Base-by-base conservation (phyloP, 2,329 filamentous ascomycete species). In the Botrytis elliptica region DNA sequence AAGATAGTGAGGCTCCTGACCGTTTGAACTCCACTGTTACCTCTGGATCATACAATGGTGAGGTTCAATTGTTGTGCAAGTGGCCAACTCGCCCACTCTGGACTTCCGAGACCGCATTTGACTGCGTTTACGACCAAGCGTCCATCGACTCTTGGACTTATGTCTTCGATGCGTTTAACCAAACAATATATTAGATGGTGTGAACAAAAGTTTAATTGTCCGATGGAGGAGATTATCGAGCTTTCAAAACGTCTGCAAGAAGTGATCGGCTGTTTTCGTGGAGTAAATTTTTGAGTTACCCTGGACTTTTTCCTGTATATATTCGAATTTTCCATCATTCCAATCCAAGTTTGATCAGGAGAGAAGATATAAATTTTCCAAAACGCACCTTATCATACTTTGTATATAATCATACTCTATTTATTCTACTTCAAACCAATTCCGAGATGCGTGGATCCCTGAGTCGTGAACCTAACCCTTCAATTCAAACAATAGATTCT, bases 171-270 rank as follows among this genome's bases (percentile, higher is more conserved):
- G 49, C 49, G 0, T 52, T 3, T 52, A 52, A 52, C 49, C 49
- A 52, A 52, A 14, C 49, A 16, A 7, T 52, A 0, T 52, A 52
- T n/a, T 52, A 52, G 25, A 52, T 4, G 12, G 4, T 52, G 1
- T n/a, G 1, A 7, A 3, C 7, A 52, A n/a, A 5, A n/a, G 25
- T n/a, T n/a, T 0, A n/a, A 52, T 52, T 3, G 1, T 4, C 22
- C 3, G 25, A 52, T n/a, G 25, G 25, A 52, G 25, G 10, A 1
- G 12, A 52, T 4, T 14, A 6, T 0, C n/a, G 1, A n/a, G 22
- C 44, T 22, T 4, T 46, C 2, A 46, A 9, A 22, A 22, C 20
- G 44, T 46, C 18, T 46, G 9, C 20, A 22, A 46, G 0, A 22
- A 46, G 20, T 22, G 44, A 46, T 4, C 0, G 18, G 44, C 1